phyloP scores from a whole-genome alignment of 2,329 filamentous ascomycete genomes.

The Rutstroemia sydowiana region DNA sequence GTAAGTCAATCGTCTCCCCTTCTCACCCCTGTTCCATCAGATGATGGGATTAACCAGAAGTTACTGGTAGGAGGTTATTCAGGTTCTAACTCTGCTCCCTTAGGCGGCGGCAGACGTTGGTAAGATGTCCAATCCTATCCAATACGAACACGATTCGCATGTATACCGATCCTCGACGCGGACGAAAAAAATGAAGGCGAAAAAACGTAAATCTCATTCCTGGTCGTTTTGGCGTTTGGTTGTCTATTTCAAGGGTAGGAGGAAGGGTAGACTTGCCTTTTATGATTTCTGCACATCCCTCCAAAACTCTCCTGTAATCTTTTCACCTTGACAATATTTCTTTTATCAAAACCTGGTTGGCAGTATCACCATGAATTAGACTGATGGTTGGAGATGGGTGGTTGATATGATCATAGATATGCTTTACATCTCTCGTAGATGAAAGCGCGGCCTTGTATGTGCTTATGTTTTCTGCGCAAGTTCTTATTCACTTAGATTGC shows the following conservation, averaged over 20 bases:
- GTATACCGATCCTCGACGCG: conserved; percentile 13
- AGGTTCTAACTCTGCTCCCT: conserved; percentile 49
- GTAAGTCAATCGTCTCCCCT: conserved; percentile 27
- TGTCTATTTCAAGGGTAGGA: conserved; percentile 18
- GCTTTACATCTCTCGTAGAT: conserved; percentile 5
- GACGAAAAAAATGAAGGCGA: conserved; percentile 4
- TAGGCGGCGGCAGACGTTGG: conserved; percentile 51
- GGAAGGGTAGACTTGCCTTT: conserved; percentile 22
- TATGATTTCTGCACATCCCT: conserved; percentile 17
- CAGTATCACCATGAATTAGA: conserved; percentile 7
- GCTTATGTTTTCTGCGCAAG: not conserved
- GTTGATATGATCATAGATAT: conserved; percentile 11
- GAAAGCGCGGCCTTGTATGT: conserved; percentile 5
- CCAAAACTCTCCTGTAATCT: conserved; percentile 20
- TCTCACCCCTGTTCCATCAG: conserved; percentile 27
- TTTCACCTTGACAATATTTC: conserved; percentile 6
- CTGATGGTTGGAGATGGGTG: not conserved
- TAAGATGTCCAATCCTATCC: conserved; percentile 29
- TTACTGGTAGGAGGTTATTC: conserved; percentile 42
- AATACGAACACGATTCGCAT: conserved; percentile 11
- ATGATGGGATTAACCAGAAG: conserved; percentile 31
- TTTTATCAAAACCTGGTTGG: conserved; percentile 19
- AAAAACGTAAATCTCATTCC: conserved; percentile 21
- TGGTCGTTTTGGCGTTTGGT: conserved; percentile 29
- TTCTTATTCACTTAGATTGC: conserved; percentile 2